Percentiles rank a stretch among this genome's conserved stretches.
Evolutionary conservation across 2,329 filamentous ascomycete genomes (phyloP).

Genomic region (Fusarium virguliforme): DNA sequence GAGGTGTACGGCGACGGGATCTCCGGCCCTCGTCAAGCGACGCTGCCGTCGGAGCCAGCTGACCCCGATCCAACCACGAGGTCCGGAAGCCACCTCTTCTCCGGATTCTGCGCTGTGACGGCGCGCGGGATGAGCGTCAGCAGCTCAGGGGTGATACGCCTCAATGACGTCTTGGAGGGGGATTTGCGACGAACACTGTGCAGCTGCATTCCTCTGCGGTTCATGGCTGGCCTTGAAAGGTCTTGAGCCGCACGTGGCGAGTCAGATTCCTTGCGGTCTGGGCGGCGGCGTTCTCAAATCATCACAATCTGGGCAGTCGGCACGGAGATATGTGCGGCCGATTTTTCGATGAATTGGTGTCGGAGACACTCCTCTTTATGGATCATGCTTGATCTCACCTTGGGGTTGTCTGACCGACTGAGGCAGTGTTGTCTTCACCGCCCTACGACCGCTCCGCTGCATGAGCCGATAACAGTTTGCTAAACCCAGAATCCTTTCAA

Average conservation of each 20-base stretch:
- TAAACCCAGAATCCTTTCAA: neutral
- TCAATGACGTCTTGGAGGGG: constrained; percentile 14
- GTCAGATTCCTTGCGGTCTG: constrained; percentile 18
- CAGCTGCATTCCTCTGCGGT: constrained; percentile 12
- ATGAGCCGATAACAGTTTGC: neutral
- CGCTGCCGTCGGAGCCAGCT: constrained; percentile 23
- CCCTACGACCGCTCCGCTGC: neutral
- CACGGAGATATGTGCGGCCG: constrained; percentile 2
- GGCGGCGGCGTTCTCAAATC: neutral
- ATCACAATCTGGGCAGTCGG: neutral
- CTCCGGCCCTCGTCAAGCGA: constrained; percentile 36
- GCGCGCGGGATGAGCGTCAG: constrained; percentile 4
- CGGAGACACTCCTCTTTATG: neutral
- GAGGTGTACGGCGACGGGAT: constrained; percentile 28
- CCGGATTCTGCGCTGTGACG: neutral
- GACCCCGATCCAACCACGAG: constrained; percentile 30
- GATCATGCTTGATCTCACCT: neutral
- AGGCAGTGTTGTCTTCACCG: neutral
- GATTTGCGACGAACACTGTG: constrained; percentile 24
- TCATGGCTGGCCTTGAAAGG: constrained; percentile 1
- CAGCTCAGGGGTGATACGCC: constrained; percentile 5
- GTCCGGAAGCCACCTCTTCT: constrained; percentile 4
- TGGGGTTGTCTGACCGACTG: constrained; percentile 16
- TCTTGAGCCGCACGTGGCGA: constrained; percentile 11
- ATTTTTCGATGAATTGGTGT: neutral